Base-by-base conservation (phyloP, 768 basidiomycete genomes). In the Suillus tomentosus region DNA sequence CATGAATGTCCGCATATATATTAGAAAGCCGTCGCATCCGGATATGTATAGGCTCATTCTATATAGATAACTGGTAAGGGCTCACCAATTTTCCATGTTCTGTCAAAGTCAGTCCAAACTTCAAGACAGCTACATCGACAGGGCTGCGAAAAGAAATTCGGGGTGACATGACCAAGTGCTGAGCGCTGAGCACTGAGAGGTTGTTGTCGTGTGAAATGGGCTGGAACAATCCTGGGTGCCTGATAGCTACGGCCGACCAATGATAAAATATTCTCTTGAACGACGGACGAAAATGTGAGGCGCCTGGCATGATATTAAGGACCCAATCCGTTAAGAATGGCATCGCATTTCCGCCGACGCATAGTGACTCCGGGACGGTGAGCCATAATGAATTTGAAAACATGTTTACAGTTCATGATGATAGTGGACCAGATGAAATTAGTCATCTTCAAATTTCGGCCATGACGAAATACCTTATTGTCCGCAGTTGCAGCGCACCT, bases 371-470 rank as follows among this genome's bases (percentile, higher is more conserved):
- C 53, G 19, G 31, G 53, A 34, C 51, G 51, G 31, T 53, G 9
- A 53, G 17, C 17, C 51, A 19, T 19, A 3, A 53, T 50, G 27
- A 53, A 54, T 34, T 54, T 54, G 53, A 54, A 54, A 54, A 54
- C 19, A 3, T 36, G n/a, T 19, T 54, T 54, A 54, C n/a, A 34
- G 53, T 54, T 54, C 53, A 36, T n/a, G 10, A 31, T 54, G 14
- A 50, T 50, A 31, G 14, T 50, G 24, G 19, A 31, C 8, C 27
- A 53, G 15, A 36, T 54, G 31, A 34, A 34, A 54, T 54, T 5
- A 54, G 31, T 54, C 15, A 53, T 17, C 53, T n/a, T 54, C 53
- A 54, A 13, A 54, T 54, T n/a, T 54, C 11, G 14, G 19, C 5
- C 36, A n/a, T 54, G 19, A 34, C 11, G 19, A 36, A n/a, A 54